A percentile compares a stretch with the other conserved stretches of the same genome.
Conservation (phyloP, 345 rosid species). For the Eucalyptus guilfoylei region DNA sequence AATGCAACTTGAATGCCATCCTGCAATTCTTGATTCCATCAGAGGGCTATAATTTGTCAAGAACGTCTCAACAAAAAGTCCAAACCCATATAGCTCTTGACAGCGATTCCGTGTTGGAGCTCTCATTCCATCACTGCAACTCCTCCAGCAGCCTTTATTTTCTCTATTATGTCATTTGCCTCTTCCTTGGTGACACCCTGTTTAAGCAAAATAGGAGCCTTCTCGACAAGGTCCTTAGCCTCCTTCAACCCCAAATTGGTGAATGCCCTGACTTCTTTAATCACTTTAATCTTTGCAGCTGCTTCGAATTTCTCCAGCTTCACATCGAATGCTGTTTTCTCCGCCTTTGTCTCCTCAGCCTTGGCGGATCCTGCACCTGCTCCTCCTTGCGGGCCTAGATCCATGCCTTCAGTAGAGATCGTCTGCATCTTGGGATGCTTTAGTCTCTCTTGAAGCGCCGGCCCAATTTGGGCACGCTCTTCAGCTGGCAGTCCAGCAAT, state of each 20-base stretch:
- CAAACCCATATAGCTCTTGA: neutral
- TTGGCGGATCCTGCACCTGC: slow-evolving; percentile 4
- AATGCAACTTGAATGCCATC: neutral
- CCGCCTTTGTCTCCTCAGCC: slow-evolving; percentile 14
- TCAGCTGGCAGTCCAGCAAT: slow-evolving; percentile 9
- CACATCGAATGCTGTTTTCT: slow-evolving; percentile 12
- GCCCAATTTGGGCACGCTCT: slow-evolving; percentile 1
- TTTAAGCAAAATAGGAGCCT: slow-evolving; percentile 17
- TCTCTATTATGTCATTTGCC: slow-evolving; percentile 20
- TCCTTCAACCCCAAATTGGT: slow-evolving; percentile 27
- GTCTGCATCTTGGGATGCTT: slow-evolving; percentile 1
- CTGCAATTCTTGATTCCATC: neutral
- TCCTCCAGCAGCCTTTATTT: slow-evolving; percentile 32
- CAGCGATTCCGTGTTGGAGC: neutral
- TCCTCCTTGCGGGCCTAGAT: slow-evolving; percentile 1
- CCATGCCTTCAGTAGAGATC: slow-evolving; percentile 6
- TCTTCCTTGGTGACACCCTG: slow-evolving; percentile 36
- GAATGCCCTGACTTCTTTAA: slow-evolving; percentile 23
- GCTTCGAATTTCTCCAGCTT: slow-evolving; percentile 34
- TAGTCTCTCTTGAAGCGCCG: neutral
- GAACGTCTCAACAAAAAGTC: neutral
- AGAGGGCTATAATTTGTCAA: neutral
- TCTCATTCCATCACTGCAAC: slow-evolving; percentile 28
- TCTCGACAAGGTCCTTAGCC: slow-evolving; percentile 35
- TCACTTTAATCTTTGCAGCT: slow-evolving; percentile 27